These are phyloP conservation scores for Xylaria cubensis DNA, from an alignment of 495 filamentous ascomycete genomes.

Conservation along the genomic window DNA sequence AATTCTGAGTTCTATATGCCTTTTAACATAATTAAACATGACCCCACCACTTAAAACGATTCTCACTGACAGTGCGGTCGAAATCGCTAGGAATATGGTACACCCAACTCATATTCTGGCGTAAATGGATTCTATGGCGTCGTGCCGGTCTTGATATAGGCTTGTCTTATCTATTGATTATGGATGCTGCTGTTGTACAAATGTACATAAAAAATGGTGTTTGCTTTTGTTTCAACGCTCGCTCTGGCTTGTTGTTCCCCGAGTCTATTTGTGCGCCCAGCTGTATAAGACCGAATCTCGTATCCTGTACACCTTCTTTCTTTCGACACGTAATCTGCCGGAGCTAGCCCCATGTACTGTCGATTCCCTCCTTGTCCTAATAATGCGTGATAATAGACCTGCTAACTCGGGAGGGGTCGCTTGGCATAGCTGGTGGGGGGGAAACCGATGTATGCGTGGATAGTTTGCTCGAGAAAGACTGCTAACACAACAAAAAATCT, in stretches of 20 bases:
- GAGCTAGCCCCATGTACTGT: neutral
- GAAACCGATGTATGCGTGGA: constrained; percentile 13
- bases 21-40: neutral
- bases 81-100: neutral
- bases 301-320: neutral
- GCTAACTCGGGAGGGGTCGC: neutral
- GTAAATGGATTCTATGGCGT: neutral
- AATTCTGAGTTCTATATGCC: constrained; percentile 6
- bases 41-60: neutral
- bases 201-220: constrained; percentile 24
- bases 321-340: neutral
- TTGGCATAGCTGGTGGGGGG: neutral
- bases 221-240: constrained; percentile 19
- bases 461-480: neutral
- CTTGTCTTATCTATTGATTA: constrained; percentile 25
- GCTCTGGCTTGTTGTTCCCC: constrained; percentile 15
- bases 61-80: neutral
- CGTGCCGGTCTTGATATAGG: constrained; percentile 16
- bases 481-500: constrained; percentile 12
- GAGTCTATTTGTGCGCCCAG: constrained; percentile 17
- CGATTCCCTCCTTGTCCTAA: neutral
- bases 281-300: constrained; percentile 2
- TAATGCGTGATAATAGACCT: neutral
- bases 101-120: neutral
- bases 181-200: constrained; percentile 27